Conservation (phyloP, 257 asterid genomes). For the Nicotiana undulata region DNA sequence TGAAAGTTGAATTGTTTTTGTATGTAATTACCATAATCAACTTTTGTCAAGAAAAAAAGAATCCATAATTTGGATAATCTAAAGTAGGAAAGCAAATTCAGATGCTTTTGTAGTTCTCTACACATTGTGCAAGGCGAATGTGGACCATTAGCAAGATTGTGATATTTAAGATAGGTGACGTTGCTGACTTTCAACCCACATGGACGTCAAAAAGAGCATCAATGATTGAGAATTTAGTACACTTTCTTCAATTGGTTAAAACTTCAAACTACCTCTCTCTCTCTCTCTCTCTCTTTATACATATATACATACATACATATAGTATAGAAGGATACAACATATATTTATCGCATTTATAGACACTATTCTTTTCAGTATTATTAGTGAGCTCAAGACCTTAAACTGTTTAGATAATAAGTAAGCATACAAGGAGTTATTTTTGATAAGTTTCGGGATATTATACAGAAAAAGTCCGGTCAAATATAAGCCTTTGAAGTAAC, state of each 20-base stretch:
- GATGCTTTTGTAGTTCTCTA: background rate
- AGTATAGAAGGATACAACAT: background rate
- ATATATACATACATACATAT: too few species aligned
- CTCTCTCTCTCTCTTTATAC: background rate
- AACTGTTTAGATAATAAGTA: background rate
- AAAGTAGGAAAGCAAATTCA: background rate
- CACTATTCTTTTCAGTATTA: background rate
- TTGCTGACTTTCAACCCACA: background rate
- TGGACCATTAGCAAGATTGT: background rate
- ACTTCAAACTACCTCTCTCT: background rate
- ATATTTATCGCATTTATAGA: background rate
- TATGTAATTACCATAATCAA: background rate
- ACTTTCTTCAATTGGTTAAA: background rate
- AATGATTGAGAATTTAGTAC: background rate
- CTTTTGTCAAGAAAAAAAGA: background rate
- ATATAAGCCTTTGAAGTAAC: background rate
- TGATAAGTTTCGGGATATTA: background rate
- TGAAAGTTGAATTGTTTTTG: background rate
- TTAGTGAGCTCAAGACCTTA: background rate
- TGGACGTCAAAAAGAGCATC: background rate
- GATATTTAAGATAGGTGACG: background rate
- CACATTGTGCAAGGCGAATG: background rate
- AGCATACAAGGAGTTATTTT: background rate
- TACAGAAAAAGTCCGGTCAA: background rate
- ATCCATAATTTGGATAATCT: background rate